Conservation (phyloP, 1,139 yeast genomes). For the Yamadazyma siamensis region DNA sequence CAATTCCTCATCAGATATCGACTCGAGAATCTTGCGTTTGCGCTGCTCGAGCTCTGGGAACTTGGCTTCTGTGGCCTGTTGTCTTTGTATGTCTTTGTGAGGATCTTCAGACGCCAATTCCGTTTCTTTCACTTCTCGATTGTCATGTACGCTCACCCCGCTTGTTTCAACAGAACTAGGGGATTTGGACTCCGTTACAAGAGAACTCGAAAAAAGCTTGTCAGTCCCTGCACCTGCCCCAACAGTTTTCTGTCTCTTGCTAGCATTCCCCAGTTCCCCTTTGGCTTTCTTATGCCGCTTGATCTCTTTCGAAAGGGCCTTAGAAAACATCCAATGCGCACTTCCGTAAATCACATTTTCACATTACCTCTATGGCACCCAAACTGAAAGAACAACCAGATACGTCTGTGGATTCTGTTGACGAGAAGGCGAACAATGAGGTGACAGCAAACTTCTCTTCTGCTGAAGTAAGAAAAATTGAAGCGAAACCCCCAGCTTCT, state of each 20-base stretch:
- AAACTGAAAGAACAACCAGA: slow-evolving; percentile 2
- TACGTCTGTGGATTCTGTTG: slow-evolving; percentile 1
- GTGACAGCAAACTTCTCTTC: slow-evolving; percentile 13
- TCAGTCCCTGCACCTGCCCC: no score
- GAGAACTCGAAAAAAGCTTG: no score
- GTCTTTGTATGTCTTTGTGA: no score
- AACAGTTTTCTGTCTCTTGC: no score
- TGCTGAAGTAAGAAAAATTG: slow-evolving; percentile 3
- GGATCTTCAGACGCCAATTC: no score
- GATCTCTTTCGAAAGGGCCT: slow-evolving; percentile 7
- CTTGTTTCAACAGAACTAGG: no score
- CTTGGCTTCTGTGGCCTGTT: no score
- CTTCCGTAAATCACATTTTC: not conserved
- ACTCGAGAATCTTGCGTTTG: not conserved
- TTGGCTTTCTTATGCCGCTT: slow-evolving; percentile 7
- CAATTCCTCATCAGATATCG: slow-evolving; percentile 1
- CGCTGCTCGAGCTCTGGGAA: not conserved
- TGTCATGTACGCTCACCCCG: no score
- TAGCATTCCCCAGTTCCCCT: no score
- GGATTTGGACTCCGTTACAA: no score
- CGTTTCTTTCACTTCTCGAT: no score
- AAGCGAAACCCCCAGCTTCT: slow-evolving; percentile 46
- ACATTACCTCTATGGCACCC: slow-evolving; percentile 3
- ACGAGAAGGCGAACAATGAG: slow-evolving; percentile 2
- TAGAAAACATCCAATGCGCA: slow-evolving; percentile 2